Evolutionary conservation across 345 rosid species (phyloP).

Genomic region (Eucalyptus erythrocorys): DNA sequence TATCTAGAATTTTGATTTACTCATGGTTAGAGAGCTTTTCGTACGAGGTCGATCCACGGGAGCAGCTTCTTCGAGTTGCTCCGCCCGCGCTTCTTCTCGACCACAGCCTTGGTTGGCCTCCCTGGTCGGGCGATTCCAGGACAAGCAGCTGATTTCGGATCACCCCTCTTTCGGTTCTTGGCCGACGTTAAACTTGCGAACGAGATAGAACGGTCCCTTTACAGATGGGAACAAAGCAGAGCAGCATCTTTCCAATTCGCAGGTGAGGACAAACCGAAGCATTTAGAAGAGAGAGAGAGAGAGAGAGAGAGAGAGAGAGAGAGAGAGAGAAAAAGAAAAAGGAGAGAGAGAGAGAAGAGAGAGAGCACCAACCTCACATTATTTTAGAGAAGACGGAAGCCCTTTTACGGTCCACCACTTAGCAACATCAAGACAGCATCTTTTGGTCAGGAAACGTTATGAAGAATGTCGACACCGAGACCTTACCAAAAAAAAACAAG

Average conservation of each 20-base stretch:
- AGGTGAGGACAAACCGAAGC: background rate
- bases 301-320: background rate
- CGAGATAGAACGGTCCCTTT: background rate
- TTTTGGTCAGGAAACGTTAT: no score
- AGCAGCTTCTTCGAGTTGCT: slow-evolving; percentile 64
- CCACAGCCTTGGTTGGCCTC: slow-evolving; percentile 65
- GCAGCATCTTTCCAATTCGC: background rate
- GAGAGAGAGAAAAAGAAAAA: background rate
- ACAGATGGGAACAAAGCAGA: background rate
- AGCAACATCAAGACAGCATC: no score
- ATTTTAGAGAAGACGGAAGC: background rate
- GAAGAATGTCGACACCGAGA: no score
- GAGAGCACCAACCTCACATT: background rate
- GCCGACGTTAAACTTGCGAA: background rate
- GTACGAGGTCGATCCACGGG: slow-evolving; percentile 58
- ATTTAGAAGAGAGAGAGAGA: background rate
- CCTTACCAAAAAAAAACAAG: no score
- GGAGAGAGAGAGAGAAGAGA: background rate
- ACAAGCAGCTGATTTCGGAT: background rate
- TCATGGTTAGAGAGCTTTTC: slow-evolving; percentile 26
- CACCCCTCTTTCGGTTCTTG: background rate
- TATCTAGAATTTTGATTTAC: background rate
- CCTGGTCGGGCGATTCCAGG: slow-evolving; percentile 1
- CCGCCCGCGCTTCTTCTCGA: slow-evolving; percentile 57
- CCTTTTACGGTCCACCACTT: background rate